Conservation (phyloP, 306 rosid genomes). For the Arachis stenosperma region DNA sequence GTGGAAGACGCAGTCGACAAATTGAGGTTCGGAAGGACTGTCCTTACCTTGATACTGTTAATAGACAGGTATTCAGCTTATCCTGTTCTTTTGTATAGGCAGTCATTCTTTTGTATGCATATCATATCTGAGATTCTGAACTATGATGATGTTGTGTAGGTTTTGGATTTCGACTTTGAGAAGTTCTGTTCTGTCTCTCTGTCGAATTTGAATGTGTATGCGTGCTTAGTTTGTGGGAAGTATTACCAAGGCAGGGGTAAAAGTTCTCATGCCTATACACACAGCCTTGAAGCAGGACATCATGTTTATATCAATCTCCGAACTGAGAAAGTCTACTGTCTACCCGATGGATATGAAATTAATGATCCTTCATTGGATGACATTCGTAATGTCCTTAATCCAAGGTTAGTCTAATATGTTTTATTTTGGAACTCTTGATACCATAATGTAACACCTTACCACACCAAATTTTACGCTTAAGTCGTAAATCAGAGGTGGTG, state of each 20-base stretch:
- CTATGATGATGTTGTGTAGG: conserved; percentile 53
- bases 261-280: conserved; percentile 97
- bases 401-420: conserved; percentile 63
- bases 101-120: conserved; percentile 4
- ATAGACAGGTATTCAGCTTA: conserved; percentile 77
- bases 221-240: conserved; percentile 95
- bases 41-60: conserved; percentile 94
- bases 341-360: conserved; percentile 97
- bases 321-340: conserved; percentile 96
- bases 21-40: conserved; percentile 93
- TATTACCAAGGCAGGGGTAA: conserved; percentile 97
- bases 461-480: too few species aligned
- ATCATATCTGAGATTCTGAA: conserved; percentile 6
- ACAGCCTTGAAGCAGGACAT: conserved; percentile 97
- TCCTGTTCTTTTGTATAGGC: conserved; percentile 12
- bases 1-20: conserved; percentile 64
- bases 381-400: conserved; percentile 92
- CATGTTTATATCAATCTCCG: conserved; percentile 91
- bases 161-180: conserved; percentile 98
- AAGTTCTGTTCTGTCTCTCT: conserved; percentile 91
- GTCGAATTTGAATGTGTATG: conserved; percentile 91
- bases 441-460: too few species aligned
- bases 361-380: conserved; percentile 97
- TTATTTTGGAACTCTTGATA: conserved; percentile 21
- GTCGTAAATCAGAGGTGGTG: too few species aligned